Evolutionary conservation across 805 yeast species (phyloP).

Genomic region (Tetrapisispora phaffii): DNA sequence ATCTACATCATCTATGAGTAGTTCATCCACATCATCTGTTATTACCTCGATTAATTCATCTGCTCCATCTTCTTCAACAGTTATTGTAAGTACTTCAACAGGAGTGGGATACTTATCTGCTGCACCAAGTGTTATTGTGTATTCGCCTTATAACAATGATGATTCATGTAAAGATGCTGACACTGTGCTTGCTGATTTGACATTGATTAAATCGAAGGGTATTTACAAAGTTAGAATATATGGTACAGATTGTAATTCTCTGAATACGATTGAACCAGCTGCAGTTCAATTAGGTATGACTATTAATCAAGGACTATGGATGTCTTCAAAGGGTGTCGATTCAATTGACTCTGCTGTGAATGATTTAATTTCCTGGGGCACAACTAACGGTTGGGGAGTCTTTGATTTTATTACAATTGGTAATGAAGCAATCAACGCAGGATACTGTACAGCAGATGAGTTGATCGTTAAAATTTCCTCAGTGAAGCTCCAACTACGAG

Average conservation of each 20-base stretch:
- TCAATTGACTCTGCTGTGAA: slow-evolving; percentile 54
- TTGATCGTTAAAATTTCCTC: slow-evolving; percentile 53
- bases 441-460: slow-evolving; percentile 48
- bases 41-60: background rate
- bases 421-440: slow-evolving; percentile 71
- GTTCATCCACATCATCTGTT: background rate
- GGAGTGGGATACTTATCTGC: background rate
- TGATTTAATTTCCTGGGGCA: slow-evolving; percentile 42
- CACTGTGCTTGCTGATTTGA: slow-evolving; percentile 49
- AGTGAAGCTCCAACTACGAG: slow-evolving; percentile 47
- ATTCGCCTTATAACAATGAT: slow-evolving; percentile 67
- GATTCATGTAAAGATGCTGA: slow-evolving; percentile 53
- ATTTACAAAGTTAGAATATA: slow-evolving; percentile 62
- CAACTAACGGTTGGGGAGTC: slow-evolving; percentile 54
- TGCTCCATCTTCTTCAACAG: background rate
- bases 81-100: background rate
- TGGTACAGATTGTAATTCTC: slow-evolving; percentile 76
- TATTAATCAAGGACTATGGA: slow-evolving; percentile 85
- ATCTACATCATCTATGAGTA: too few relatives aligned
- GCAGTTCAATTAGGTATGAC: slow-evolving; percentile 52
- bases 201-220: slow-evolving; percentile 47
- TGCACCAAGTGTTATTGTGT: slow-evolving; percentile 16
- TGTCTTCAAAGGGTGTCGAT: slow-evolving; percentile 51
- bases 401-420: slow-evolving; percentile 75
- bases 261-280: slow-evolving; percentile 54